Evolutionary conservation across 169 alveolate genomes (phyloP).

Genomic region (Cryptosporidium sp.): DNA sequence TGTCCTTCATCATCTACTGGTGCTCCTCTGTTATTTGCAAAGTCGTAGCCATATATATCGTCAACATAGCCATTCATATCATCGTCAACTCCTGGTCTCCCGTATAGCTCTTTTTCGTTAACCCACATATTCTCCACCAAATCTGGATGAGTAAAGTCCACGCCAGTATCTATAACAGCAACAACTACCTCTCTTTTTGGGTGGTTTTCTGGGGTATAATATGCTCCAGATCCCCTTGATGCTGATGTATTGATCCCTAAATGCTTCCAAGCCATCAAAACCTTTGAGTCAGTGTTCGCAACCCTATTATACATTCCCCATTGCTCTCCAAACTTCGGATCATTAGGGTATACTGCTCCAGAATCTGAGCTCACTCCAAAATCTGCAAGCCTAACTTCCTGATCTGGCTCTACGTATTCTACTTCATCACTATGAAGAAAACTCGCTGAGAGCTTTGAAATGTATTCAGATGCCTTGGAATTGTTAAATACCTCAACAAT

Average conservation of each 20-base stretch:
- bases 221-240: neutral
- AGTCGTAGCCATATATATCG: conserved; percentile 84
- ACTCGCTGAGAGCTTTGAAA: conserved; percentile 57
- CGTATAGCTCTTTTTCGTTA: conserved; percentile 83
- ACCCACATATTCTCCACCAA: conserved; percentile 82
- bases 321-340: conserved; percentile 55
- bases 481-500: conserved; percentile 66
- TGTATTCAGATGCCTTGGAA: conserved; percentile 64
- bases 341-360: conserved; percentile 28
- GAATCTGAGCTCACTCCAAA: neutral
- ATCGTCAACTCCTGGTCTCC: conserved; percentile 82
- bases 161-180: conserved; percentile 89
- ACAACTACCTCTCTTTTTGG: conserved; percentile 79
- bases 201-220: conserved; percentile 49
- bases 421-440: conserved; percentile 61
- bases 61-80: conserved; percentile 84
- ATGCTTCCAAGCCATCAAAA: conserved; percentile 70
- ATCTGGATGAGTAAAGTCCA: conserved; percentile 86
- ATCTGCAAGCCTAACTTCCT: conserved; percentile 63
- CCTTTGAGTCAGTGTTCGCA: conserved; percentile 73
- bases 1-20: conserved; percentile 85
- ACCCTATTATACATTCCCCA: conserved; percentile 65
- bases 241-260: conserved; percentile 41
- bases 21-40: conserved; percentile 76
- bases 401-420: conserved; percentile 70